These are phyloP conservation scores for Scleromitrula shiraiana DNA, from an alignment of 2,329 filamentous ascomycete genomes.

Conservation along the genomic window DNA sequence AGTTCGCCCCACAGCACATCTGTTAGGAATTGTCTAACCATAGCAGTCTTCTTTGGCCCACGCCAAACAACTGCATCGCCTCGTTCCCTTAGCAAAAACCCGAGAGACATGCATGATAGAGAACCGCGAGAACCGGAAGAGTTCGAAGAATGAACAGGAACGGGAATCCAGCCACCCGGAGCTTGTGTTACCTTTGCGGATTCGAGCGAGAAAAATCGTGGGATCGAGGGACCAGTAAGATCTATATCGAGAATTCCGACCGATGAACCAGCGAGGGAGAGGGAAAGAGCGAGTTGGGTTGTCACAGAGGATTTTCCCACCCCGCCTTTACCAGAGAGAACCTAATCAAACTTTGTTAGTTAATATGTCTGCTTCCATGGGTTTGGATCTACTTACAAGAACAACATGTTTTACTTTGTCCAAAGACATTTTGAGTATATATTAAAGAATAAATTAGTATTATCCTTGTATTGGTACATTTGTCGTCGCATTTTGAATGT, in stretches of 20 bases:
- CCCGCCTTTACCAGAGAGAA: conserved; percentile 93
- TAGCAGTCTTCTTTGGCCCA: conserved; percentile 96
- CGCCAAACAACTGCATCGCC: conserved; percentile 95
- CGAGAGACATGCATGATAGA: conserved; percentile 82
- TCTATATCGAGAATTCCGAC: conserved; percentile 96
- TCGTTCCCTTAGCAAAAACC: conserved; percentile 75
- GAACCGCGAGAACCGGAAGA: conserved; percentile 47
- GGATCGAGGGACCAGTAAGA: conserved; percentile 92
- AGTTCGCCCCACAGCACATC: conserved; percentile 82
- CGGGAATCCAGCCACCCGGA: conserved; percentile 85
- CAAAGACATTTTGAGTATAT: conserved; percentile 49
- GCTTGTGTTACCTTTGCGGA: conserved; percentile 83
- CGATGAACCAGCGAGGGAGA: conserved; percentile 75
- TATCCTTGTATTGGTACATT: not conserved
- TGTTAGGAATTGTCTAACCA: conserved; percentile 92
- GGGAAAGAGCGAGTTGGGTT: conserved; percentile 84
- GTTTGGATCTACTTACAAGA: conserved; percentile 44
- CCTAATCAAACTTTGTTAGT: conserved; percentile 31
- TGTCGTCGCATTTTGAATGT: not conserved
- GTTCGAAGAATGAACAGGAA: conserved; percentile 64
- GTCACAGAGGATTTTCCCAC: conserved; percentile 98
- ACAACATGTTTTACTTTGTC: conserved; percentile 69
- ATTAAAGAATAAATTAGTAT: not conserved
- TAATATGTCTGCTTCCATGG: not conserved
- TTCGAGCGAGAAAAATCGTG: conserved; percentile 87